Percentiles rank a stretch among this genome's conserved stretches.
These are phyloP conservation scores for Eucalyptus microcorys DNA, from an alignment of 345 rosid species.

Conservation along the genomic window DNA sequence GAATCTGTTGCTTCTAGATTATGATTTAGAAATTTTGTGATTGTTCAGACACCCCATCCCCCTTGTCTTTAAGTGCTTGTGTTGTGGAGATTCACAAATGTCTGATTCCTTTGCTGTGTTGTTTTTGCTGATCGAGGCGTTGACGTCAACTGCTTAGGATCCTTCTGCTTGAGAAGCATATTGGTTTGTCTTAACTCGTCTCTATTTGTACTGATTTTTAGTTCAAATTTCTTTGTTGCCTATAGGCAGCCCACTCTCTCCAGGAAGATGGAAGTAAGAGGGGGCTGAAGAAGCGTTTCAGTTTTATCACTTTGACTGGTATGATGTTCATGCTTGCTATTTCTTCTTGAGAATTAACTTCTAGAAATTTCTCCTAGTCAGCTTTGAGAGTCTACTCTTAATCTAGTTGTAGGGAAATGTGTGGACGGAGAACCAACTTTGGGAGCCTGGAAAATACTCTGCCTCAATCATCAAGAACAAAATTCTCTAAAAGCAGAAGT, in stretches of 20 bases:
- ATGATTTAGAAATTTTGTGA: neutral
- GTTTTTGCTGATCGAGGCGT: neutral
- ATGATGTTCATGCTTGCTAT: neutral
- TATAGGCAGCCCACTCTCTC: neutral
- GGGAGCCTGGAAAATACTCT: slow-evolving; percentile 12
- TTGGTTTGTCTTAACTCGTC: neutral
- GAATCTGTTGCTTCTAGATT: neutral
- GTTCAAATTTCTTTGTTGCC: neutral
- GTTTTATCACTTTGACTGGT: slow-evolving; percentile 43
- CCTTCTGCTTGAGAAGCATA: neutral
- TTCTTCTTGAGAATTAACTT: neutral
- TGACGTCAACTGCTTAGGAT: neutral
- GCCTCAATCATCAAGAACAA: slow-evolving; percentile 1
- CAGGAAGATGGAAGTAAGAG: slow-evolving; percentile 55
- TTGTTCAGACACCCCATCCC: neutral
- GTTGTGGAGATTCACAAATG: neutral
- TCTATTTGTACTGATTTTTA: neutral
- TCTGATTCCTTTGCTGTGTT: neutral
- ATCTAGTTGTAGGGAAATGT: slow-evolving; percentile 44
- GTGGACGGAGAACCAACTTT: slow-evolving; percentile 17
- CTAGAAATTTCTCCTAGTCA: neutral
- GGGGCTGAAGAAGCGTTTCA: slow-evolving; percentile 35
- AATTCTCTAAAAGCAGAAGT: slow-evolving; percentile 6
- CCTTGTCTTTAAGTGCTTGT: neutral
- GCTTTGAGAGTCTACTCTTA: neutral